Conservation (phyloP, 257 asterid species). For the Henckelia pumila region DNA sequence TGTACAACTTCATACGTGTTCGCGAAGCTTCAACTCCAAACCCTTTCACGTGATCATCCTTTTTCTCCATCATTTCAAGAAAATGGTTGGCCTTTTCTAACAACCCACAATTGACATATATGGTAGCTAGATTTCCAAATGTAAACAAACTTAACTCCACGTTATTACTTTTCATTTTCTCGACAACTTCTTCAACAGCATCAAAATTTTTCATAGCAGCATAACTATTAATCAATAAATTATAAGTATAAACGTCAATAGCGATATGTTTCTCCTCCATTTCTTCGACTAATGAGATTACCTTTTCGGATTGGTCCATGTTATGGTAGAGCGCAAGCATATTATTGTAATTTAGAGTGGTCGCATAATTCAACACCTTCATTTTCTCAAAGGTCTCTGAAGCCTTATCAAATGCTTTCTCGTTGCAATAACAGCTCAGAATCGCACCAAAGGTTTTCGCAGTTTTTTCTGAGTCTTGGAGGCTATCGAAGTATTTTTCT, state of each 20-base stretch:
- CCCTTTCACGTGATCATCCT: constrained; percentile 22
- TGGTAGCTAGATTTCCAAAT: constrained; percentile 58
- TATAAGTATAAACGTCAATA: constrained; percentile 47
- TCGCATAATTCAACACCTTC: constrained; percentile 36
- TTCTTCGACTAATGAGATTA: constrained; percentile 44
- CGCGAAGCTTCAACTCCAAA: constrained; percentile 31
- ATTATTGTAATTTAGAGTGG: constrained; percentile 61
- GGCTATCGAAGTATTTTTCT: constrained; percentile 56
- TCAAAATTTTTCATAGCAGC: constrained; percentile 44
- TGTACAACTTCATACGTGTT: constrained; percentile 47
- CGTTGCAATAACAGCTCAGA: constrained; percentile 58
- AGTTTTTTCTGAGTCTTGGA: constrained; percentile 54
- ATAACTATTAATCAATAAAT: constrained; percentile 55
- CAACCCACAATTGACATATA: constrained; percentile 45
- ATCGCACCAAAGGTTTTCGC: constrained; percentile 70
- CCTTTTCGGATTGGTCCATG: constrained; percentile 44
- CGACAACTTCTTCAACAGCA: constrained; percentile 51
- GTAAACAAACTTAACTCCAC: constrained; percentile 48
- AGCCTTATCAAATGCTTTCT: constrained; percentile 52
- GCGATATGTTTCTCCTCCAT: constrained; percentile 58
- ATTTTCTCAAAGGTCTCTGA: constrained; percentile 53
- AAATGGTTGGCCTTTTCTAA: constrained; percentile 43
- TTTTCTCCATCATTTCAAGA: constrained; percentile 50
- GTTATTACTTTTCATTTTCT: constrained; percentile 54
- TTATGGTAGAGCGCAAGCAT: constrained; percentile 44